Evolutionary conservation across 192 early-diverging fungal genomes (phyloP).

Genomic region (Backusella tarrabulga): DNA sequence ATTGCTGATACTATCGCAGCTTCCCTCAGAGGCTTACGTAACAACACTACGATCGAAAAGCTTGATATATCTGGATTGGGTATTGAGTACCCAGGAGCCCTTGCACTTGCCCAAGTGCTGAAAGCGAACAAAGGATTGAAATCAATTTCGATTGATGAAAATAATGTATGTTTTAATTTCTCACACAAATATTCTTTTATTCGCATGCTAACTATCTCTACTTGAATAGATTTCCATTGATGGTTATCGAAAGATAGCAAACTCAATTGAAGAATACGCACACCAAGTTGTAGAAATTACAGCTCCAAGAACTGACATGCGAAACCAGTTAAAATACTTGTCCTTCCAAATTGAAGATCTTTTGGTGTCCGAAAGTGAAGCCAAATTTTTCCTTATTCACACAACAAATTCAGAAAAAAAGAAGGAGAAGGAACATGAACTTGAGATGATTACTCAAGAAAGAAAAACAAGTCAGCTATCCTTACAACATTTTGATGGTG

Average conservation of each 20-base stretch:
- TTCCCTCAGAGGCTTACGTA: neutral
- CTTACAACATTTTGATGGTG: neutral
- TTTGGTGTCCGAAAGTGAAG: neutral
- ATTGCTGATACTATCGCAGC: neutral
- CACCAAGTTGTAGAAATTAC: neutral
- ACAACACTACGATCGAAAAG: neutral
- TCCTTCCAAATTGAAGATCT: neutral
- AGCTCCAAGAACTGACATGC: neutral
- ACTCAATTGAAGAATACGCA: neutral
- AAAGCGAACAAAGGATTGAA: neutral
- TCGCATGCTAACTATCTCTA: neutral
- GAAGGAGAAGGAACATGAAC: neutral
- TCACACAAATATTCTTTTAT: neutral
- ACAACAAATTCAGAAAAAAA: neutral
- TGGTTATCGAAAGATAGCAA: neutral
- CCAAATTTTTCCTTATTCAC: neutral
- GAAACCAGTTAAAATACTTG: neutral
- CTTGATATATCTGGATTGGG: conserved; percentile 1
- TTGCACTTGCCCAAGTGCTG: neutral
- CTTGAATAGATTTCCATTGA: neutral
- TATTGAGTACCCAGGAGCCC: neutral
- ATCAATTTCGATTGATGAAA: neutral
- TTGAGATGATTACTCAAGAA: neutral
- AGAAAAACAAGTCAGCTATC: neutral
- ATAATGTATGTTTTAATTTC: neutral